phyloP scores from a whole-genome alignment of 768 basidiomycete species.

The Termitomyces sp. region DNA sequence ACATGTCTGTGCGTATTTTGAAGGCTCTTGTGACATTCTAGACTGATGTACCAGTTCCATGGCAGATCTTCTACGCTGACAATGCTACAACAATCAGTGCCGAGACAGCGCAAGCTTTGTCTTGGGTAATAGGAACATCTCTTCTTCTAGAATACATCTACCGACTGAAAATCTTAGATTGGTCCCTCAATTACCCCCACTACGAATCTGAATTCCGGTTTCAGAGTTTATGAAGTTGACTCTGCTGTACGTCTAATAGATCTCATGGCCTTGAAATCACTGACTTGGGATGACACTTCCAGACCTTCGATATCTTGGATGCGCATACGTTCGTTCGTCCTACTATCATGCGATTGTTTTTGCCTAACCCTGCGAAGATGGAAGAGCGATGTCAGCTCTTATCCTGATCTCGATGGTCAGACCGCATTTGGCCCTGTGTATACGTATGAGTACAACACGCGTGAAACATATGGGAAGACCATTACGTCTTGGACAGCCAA shows the following conservation, averaged over 20 bases:
- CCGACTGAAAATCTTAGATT: conserved; percentile 37
- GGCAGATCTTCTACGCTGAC: conserved; percentile 68
- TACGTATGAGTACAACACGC: conserved; percentile 65
- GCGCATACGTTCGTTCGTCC: conserved; percentile 61
- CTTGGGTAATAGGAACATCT: conserved; percentile 29
- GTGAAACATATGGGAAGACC: conserved; percentile 58
- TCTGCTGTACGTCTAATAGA: conserved; percentile 45
- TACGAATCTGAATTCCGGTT: conserved; percentile 78
- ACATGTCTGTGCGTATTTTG: conserved; percentile 47
- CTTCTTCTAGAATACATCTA: background rate
- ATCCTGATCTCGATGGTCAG: conserved; percentile 56
- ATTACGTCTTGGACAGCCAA: conserved; percentile 55
- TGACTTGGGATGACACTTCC: background rate
- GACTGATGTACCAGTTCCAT: background rate
- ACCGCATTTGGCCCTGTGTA: conserved; percentile 59
- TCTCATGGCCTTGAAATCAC: background rate
- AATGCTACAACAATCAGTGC: conserved; percentile 61
- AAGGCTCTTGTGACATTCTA: background rate
- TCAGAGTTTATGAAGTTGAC: conserved; percentile 70
- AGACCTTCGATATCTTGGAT: conserved; percentile 79
- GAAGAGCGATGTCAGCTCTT: conserved; percentile 59
- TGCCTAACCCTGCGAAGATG: conserved; percentile 42
- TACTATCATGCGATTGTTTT: background rate
- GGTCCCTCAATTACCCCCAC: conserved; percentile 69
- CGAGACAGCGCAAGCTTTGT: conserved; percentile 49